Evolutionary conservation across 768 basidiomycete species (phyloP).

Genomic region (Tulasnella sp.): DNA sequence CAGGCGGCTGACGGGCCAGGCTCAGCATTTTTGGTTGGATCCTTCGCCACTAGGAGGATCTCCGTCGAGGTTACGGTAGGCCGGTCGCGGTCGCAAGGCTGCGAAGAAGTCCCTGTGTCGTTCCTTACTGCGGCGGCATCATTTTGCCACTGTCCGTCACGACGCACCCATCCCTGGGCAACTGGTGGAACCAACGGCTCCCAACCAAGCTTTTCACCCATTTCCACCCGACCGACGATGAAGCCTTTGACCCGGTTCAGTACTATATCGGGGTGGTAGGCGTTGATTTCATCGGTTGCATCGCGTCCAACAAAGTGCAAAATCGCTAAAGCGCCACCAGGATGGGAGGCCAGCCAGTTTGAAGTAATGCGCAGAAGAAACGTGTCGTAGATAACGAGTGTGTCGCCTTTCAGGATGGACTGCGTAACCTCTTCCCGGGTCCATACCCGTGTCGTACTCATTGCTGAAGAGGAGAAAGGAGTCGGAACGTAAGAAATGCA

Average conservation of each 20-base stretch:
- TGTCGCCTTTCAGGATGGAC: conserved; percentile 65
- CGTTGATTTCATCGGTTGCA: conserved; percentile 88
- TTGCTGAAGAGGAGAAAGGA: neutral
- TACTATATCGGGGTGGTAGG: conserved; percentile 63
- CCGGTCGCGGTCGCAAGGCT: conserved; percentile 21
- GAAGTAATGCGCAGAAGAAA: conserved; percentile 55
- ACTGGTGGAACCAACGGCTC: conserved; percentile 76
- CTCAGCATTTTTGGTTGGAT: conserved; percentile 23
- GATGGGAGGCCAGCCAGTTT: conserved; percentile 76
- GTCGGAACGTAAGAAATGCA: too few species aligned
- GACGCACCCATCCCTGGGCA: conserved; percentile 71
- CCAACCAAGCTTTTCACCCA: conserved; percentile 44
- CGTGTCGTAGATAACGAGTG: conserved; percentile 61
- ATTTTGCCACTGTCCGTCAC: conserved; percentile 47
- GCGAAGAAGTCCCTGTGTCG: conserved; percentile 22
- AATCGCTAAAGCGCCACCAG: conserved; percentile 79
- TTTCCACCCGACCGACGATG: conserved; percentile 56
- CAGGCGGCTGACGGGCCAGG: conserved; percentile 22
- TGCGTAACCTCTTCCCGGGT: conserved; percentile 49
- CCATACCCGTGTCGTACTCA: conserved; percentile 25
- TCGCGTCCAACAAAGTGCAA: conserved; percentile 94
- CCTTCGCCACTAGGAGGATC: conserved; percentile 50
- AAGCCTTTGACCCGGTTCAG: conserved; percentile 49
- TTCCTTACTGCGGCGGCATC: conserved; percentile 43
- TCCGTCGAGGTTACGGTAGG: conserved; percentile 31